A percentile compares a stretch with the other conserved stretches of the same genome.
Conservation (phyloP, 2,329 filamentous ascomycete genomes). For the Pseudogymnoascus sp. region DNA sequence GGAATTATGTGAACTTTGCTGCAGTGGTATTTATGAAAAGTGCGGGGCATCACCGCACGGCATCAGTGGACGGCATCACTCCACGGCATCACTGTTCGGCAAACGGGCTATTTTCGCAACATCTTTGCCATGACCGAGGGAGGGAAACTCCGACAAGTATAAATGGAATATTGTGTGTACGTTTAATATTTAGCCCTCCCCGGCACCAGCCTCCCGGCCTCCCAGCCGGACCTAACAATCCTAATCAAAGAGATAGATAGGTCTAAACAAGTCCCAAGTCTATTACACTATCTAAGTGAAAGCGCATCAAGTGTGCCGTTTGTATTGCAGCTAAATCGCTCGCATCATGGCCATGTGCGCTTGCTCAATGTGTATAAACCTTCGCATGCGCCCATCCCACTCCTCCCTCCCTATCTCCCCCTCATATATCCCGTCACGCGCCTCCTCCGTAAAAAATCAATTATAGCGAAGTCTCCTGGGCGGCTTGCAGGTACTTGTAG, state of each 20-base stretch:
- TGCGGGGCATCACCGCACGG: neutral
- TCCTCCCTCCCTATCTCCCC: neutral
- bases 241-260: neutral
- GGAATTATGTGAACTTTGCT: neutral
- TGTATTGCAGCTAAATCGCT: neutral
- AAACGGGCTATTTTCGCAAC: neutral
- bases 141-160: neutral
- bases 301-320: constrained; percentile 3
- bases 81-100: neutral
- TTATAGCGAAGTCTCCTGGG: neutral
- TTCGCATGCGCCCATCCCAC: neutral
- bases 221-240: neutral
- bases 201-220: neutral
- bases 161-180: neutral
- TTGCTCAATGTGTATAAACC: constrained; percentile 7
- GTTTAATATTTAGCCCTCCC: neutral
- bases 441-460: neutral
- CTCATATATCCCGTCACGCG: neutral
- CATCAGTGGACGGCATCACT: neutral
- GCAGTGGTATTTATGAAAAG: neutral
- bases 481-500: constrained; percentile 70
- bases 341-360: constrained; percentile 4
- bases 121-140: neutral
- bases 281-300: constrained; percentile 7
- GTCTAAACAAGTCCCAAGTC: constrained; percentile 4